Evolutionary conservation across 2,329 filamentous ascomycete genomes (phyloP).

Genomic region (Talaromyces sp.): DNA sequence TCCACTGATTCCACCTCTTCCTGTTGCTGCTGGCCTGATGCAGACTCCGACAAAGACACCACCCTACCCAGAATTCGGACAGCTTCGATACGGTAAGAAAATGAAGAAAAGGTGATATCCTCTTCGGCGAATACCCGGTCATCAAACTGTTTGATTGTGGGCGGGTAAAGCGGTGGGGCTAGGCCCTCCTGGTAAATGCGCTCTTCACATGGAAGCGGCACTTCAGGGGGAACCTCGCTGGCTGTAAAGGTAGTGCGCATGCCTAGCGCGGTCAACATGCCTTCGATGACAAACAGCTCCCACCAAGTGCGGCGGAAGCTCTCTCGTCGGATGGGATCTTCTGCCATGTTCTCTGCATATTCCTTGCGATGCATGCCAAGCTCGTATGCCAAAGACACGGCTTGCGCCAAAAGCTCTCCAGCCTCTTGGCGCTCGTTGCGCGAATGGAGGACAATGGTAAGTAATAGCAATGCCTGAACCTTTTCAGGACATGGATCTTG

Average conservation of each 20-base stretch:
- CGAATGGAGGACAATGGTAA: constrained; percentile 75
- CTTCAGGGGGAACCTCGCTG: constrained; percentile 65
- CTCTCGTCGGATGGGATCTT: constrained; percentile 70
- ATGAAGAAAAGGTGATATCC: constrained; percentile 70
- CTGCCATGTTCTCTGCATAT: constrained; percentile 64
- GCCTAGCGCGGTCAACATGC: constrained; percentile 71
- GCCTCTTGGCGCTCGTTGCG: constrained; percentile 68
- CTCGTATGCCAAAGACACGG: constrained; percentile 69
- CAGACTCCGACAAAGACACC: constrained; percentile 48
- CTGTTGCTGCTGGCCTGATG: constrained; percentile 40
- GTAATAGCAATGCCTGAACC: constrained; percentile 74
- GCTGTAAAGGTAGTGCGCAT: constrained; percentile 55
- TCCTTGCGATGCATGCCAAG: constrained; percentile 69
- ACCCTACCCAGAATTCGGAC: constrained; percentile 74
- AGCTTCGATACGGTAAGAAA: constrained; percentile 78
- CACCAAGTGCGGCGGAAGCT: constrained; percentile 89
- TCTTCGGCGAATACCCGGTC: constrained; percentile 70
- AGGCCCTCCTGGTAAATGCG: constrained; percentile 55
- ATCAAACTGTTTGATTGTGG: constrained; percentile 71
- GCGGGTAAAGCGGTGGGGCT: constrained; percentile 53
- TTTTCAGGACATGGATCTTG: constrained; percentile 55
- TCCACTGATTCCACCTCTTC: constrained; percentile 60
- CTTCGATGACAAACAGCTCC: constrained; percentile 78
- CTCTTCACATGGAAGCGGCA: constrained; percentile 78
- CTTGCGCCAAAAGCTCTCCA: constrained; percentile 62